These are phyloP conservation scores for Groenewaldozyma auringiensis DNA, from an alignment of 1,139 yeast species.

Conservation along the genomic window DNA sequence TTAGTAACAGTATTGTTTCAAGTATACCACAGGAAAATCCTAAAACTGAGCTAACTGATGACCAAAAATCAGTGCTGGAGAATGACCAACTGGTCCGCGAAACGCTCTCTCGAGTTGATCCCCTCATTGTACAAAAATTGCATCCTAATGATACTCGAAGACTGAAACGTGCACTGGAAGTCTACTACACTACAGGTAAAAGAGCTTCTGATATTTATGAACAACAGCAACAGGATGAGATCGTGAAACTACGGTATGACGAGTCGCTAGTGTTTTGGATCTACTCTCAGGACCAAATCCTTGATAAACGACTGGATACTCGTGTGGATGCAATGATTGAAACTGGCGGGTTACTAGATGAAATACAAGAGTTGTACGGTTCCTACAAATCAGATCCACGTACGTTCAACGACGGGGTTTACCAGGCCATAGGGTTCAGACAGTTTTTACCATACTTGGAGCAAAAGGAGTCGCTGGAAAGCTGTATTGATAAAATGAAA, in stretches of 20 bases:
- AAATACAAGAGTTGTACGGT: conserved; percentile 49
- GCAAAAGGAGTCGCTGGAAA: conserved; percentile 25
- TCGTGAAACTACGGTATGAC: conserved; percentile 45
- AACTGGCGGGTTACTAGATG: conserved; percentile 50
- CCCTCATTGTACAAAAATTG: conserved; percentile 66
- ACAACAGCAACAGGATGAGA: conserved; percentile 40
- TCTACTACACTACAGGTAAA: conserved; percentile 57
- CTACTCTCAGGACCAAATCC: conserved; percentile 54
- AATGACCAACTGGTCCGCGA: conserved; percentile 36
- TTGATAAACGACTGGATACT: conserved; percentile 58
- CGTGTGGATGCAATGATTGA: conserved; percentile 81
- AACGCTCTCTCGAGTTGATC: conserved; percentile 54
- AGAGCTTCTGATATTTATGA: conserved; percentile 65
- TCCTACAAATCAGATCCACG: conserved; percentile 16
- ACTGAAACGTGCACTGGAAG: conserved; percentile 71
- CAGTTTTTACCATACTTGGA: conserved; percentile 80
- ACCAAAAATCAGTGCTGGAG: conserved; percentile 42
- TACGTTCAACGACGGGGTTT: conserved; percentile 51
- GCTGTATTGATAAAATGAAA: conserved; percentile 71
- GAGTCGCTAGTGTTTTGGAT: conserved; percentile 76
- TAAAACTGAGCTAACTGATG: conserved; percentile 16
- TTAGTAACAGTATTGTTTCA: conserved; percentile 51
- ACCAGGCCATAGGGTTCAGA: conserved; percentile 95
- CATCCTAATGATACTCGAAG: conserved; percentile 88
- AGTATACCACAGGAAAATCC: conserved; percentile 11